phyloP scores from a whole-genome alignment of 805 yeast species.

The Metschnikowia similis region DNA sequence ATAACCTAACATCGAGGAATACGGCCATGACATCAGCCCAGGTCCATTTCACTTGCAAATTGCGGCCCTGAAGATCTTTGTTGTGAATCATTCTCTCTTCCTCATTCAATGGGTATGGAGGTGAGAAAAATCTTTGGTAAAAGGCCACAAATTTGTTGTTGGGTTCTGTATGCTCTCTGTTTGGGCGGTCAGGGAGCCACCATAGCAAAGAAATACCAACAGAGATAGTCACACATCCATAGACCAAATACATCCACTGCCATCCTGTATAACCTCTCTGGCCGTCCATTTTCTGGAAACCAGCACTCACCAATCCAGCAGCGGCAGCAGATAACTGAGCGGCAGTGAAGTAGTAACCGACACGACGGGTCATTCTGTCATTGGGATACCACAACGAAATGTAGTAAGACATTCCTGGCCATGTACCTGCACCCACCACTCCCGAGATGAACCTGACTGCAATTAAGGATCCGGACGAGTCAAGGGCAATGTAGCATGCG shows the following conservation, averaged over 20 bases:
- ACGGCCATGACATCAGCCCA: slow-evolving; percentile 53
- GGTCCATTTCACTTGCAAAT: slow-evolving; percentile 49
- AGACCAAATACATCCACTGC: slow-evolving; percentile 81
- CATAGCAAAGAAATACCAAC: slow-evolving; percentile 63
- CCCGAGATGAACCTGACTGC: slow-evolving; percentile 74
- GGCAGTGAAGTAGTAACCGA: slow-evolving; percentile 88
- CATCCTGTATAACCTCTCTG: slow-evolving; percentile 69
- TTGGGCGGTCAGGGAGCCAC: slow-evolving; percentile 87
- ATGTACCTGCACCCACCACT: slow-evolving; percentile 76
- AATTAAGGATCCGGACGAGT: slow-evolving; percentile 55
- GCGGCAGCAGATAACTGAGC: slow-evolving; percentile 90
- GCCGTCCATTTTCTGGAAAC: slow-evolving; percentile 80
- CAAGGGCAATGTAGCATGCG: slow-evolving; percentile 63
- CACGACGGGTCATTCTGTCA: slow-evolving; percentile 68
- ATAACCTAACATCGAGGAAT: slow-evolving; percentile 59
- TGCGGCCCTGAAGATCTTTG: slow-evolving; percentile 54
- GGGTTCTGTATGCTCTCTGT: slow-evolving; percentile 11
- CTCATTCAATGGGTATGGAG: slow-evolving; percentile 47
- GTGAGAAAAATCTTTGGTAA: slow-evolving; percentile 25
- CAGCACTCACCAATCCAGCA: slow-evolving; percentile 83
- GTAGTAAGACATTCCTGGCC: slow-evolving; percentile 89
- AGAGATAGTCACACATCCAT: slow-evolving; percentile 64
- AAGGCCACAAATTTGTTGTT: slow-evolving; percentile 15
- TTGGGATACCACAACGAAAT: slow-evolving; percentile 82
- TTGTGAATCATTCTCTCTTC: slow-evolving; percentile 55